Base-by-base conservation (phyloP, 2,329 filamentous ascomycete species). In the Fusarium cyanostomum region DNA sequence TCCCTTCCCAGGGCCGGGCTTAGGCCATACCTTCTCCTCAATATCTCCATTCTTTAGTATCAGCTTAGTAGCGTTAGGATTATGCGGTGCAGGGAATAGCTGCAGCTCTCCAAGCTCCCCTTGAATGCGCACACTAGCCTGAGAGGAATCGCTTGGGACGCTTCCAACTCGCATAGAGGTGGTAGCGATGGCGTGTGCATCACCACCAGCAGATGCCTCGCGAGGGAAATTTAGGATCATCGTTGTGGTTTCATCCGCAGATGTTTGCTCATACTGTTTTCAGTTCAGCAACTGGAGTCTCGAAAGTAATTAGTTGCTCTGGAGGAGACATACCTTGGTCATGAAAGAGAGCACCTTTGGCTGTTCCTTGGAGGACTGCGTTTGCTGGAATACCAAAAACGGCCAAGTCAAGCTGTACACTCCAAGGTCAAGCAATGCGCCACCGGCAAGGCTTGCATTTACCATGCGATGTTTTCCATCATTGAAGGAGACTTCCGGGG, bases 391-490 rank as follows among this genome's bases (percentile, higher is more conserved):
- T 31, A 89, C 89, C 78, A 95, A 90, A 82, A 94, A 95, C 46
- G 94, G 84, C 92, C 92, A 96, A 21, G 92, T 95, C 59, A 96
- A 78, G 43, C 90, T 86, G 79, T 96, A 96, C 75, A 96, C 90
- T 58, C 92, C 92, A 53, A 96, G 81, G 75, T 96, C 92, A 45
- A 96, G 82, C 56, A 95, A 79, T 2, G 89, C 89, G 49, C 92
- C 92, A 41, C 92, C 92, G 0, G 92, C 92, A 39, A 96, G 82
- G 69, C 93, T 88, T 24, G 83, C 82, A 77, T 95, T 95, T 59
- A 96, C 80, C 82, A 96, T 93, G 48, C 92, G 87, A 79, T 92
- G 82, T 77, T 73, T 67, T 81, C 80, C 79, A 18, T 54, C 50
- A 7, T 37, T 45, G 28, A 56, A 52, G n/a, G 33, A 27, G 4